Percentiles rank a stretch among this genome's conserved stretches.
phyloP scores from a whole-genome alignment of 140 eudicot species.

The Anethum foeniculum region DNA sequence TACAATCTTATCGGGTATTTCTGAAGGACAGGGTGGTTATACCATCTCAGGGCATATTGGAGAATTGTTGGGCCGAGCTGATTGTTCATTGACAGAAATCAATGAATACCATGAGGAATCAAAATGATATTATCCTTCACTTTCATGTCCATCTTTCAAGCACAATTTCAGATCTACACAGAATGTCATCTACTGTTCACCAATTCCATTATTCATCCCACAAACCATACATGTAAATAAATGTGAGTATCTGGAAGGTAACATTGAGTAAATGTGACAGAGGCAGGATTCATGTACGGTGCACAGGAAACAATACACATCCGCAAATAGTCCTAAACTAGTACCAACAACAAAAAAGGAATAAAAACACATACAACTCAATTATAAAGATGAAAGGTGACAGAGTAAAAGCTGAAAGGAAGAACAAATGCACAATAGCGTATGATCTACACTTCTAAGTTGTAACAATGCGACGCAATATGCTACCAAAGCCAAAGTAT shows the following conservation, averaged over 20 bases:
- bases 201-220: not conserved
- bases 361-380: not conserved
- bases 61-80: too few relatives aligned
- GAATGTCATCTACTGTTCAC: not conserved
- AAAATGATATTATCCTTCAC: not conserved
- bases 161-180: not conserved
- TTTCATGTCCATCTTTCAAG: not conserved
- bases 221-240: not conserved
- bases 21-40: too few relatives aligned
- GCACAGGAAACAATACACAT: not conserved
- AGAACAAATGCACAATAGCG: not conserved
- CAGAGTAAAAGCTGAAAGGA: not conserved
- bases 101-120: not conserved
- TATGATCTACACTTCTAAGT: not conserved
- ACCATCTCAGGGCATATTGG: too few relatives aligned
- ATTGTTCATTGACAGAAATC: not conserved
- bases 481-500: not conserved
- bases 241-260: not conserved
- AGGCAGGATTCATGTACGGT: not conserved
- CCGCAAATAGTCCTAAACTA: not conserved
- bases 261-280: not conserved
- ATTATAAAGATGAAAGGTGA: not conserved
- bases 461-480: not conserved
- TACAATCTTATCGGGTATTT: too few relatives aligned
- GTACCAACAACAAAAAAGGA: not conserved